Conservation (phyloP, 331 rosid species). For the Stylosanthes scabra region DNA sequence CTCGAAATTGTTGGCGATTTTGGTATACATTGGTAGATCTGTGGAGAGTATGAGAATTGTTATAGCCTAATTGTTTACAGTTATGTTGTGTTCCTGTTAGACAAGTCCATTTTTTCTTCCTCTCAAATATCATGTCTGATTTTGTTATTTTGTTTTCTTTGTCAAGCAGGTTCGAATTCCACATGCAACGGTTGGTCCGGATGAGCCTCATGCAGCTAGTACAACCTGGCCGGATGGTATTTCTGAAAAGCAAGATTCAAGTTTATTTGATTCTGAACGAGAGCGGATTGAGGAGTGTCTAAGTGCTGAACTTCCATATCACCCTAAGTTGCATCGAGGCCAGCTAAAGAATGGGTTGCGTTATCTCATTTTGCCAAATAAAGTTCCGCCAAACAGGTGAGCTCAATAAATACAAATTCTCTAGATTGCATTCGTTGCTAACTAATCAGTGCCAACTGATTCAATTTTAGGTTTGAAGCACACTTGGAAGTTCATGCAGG, state of each 20-base stretch:
- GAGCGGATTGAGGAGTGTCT: slow-evolving; percentile 70
- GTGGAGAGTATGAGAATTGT: slow-evolving; percentile 33
- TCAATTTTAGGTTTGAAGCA: slow-evolving; percentile 92
- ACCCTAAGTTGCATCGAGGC: slow-evolving; percentile 88
- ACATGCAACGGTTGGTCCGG: slow-evolving; percentile 85
- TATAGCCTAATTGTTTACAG: neutral
- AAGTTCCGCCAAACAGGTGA: slow-evolving; percentile 93
- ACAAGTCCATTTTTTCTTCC: neutral
- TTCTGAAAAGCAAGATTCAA: slow-evolving; percentile 74
- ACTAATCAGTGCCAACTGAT: slow-evolving; percentile 33
- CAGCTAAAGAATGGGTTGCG: slow-evolving; percentile 86
- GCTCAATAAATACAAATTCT: slow-evolving; percentile 26
- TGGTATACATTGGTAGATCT: slow-evolving; percentile 4
- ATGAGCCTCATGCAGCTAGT: slow-evolving; percentile 96
- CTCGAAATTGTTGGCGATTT: slow-evolving; percentile 13
- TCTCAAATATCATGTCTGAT: slow-evolving; percentile 18
- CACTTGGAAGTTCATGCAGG: slow-evolving; percentile 99
- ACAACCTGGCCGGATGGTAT: slow-evolving; percentile 83
- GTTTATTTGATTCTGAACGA: slow-evolving; percentile 57
- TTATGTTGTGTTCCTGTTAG: slow-evolving; percentile 22
- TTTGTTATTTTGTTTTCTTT: slow-evolving; percentile 37
- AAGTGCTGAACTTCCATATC: slow-evolving; percentile 77
- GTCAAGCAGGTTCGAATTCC: slow-evolving; percentile 55
- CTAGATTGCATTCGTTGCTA: slow-evolving; percentile 28
- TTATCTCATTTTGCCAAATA: slow-evolving; percentile 85